These are phyloP conservation scores for Oryza brachyantha DNA, from an alignment of 176 grass and related monocot genomes.

Conservation along the genomic window DNA sequence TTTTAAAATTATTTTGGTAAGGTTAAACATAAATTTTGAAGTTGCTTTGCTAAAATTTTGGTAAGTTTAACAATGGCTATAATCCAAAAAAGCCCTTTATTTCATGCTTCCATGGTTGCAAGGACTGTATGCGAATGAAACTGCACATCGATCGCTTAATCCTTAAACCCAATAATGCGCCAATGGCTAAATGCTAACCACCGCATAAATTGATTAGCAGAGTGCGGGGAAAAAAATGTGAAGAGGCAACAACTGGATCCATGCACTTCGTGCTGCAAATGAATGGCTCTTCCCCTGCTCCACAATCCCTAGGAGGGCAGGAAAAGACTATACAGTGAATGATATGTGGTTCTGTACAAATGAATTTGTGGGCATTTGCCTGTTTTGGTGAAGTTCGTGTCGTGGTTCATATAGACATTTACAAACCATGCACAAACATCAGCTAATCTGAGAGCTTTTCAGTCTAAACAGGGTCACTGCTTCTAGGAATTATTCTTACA, in stretches of 20 bases:
- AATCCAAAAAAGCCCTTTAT: too few species aligned
- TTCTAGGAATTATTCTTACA: conserved; percentile 94
- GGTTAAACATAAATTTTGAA: too few species aligned
- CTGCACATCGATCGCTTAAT: neutral
- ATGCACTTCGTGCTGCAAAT: conserved; percentile 9
- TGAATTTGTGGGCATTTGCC: conserved; percentile 41
- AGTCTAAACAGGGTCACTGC: conserved; percentile 85
- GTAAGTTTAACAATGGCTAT: too few species aligned
- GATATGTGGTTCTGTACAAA: conserved; percentile 48
- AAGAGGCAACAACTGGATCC: neutral
- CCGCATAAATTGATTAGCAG: neutral
- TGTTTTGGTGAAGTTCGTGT: conserved; percentile 17
- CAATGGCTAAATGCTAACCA: too few species aligned
- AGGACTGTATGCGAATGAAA: neutral
- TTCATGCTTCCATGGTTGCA: neutral
- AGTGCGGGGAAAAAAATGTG: neutral
- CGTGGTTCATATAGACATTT: conserved; percentile 28
- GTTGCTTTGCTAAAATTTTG: too few species aligned
- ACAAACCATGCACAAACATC: conserved; percentile 16
- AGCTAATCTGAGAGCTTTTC: conserved; percentile 11
- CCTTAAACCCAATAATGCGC: neutral
- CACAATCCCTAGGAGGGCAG: neutral
- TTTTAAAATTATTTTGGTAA: too few species aligned
- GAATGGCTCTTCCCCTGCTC: conserved; percentile 41
- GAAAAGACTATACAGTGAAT: conserved; percentile 33